Percentiles rank a stretch among this genome's conserved stretches.
These are phyloP conservation scores for Cordyceps javanica DNA, from an alignment of 2,329 filamentous ascomycete genomes.

Conservation along the genomic window DNA sequence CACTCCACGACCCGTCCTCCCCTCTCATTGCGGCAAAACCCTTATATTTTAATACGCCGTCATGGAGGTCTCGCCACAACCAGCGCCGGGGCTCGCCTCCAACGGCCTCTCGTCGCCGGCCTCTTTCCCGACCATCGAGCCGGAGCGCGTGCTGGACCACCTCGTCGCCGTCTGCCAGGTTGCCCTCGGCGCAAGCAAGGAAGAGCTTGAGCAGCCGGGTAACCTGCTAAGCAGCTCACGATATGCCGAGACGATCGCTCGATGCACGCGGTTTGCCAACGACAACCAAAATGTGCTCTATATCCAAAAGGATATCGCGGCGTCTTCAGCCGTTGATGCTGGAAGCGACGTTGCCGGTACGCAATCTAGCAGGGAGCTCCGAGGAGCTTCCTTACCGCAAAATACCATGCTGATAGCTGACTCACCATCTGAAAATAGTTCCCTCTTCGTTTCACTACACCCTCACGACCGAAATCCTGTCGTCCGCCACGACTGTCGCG, in stretches of 20 bases:
- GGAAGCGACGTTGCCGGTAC: constrained; percentile 40
- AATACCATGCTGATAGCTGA: neutral
- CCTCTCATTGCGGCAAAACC: neutral
- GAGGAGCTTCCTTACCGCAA: neutral
- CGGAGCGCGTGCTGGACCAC: constrained; percentile 65
- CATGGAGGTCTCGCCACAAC: constrained; percentile 50
- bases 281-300: constrained; percentile 87
- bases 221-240: constrained; percentile 73
- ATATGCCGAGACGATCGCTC: constrained; percentile 73
- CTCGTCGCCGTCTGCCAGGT: constrained; percentile 64
- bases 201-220: constrained; percentile 73
- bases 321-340: constrained; percentile 46
- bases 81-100: constrained; percentile 35
- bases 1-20: neutral
- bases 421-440: constrained; percentile 23
- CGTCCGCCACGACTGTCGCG: constrained; percentile 70
- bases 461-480: constrained; percentile 75
- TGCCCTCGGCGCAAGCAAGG: constrained; percentile 66
- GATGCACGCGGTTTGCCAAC: constrained; percentile 82
- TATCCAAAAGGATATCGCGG: constrained; percentile 73
- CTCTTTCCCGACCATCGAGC: constrained; percentile 55
- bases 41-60: constrained; percentile 17
- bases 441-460: constrained; percentile 64
- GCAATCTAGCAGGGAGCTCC: constrained; percentile 16
- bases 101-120: constrained; percentile 40